phyloP scores from a whole-genome alignment of 2,329 filamentous ascomycete genomes.

The Tolypocladium cylindrosporum region DNA sequence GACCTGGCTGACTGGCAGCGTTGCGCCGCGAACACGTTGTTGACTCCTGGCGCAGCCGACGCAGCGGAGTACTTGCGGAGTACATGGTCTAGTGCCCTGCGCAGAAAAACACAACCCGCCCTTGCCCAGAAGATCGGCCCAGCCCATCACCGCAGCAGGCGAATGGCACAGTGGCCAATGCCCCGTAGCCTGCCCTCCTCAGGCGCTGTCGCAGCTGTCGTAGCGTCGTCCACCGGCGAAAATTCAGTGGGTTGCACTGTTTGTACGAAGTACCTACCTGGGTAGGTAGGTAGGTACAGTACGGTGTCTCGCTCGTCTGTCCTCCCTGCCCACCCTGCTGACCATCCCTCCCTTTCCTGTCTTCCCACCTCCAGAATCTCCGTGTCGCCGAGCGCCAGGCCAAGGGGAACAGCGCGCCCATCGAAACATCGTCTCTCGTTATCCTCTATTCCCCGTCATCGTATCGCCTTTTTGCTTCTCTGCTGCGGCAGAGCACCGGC shows the following conservation, averaged over 20 bases:
- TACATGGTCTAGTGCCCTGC: not conserved
- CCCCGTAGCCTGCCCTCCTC: not conserved
- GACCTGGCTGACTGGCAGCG: not conserved
- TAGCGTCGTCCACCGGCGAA: not conserved
- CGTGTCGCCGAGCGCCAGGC: not conserved
- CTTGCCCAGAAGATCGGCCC: not conserved
- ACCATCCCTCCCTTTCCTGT: constrained; percentile 1
- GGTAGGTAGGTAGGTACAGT: no score
- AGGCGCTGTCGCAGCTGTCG: not conserved
- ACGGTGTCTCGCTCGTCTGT: not conserved
- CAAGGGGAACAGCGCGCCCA: not conserved
- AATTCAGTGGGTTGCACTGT: not conserved
- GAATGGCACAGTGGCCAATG: not conserved
- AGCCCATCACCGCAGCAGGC: not conserved
- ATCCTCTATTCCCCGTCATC: not conserved
- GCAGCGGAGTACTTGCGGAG: not conserved
- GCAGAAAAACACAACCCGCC: not conserved
- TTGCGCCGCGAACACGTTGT: not conserved
- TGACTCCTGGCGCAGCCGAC: not conserved
- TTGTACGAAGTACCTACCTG: no score
- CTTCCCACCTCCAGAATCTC: not conserved
- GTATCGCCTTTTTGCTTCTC: not conserved
- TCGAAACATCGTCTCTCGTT: not conserved
- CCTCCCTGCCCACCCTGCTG: not conserved
- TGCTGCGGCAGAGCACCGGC: not conserved